Base-by-base conservation (phyloP, 2,329 filamentous ascomycete genomes). In the Botrytis galanthina region DNA sequence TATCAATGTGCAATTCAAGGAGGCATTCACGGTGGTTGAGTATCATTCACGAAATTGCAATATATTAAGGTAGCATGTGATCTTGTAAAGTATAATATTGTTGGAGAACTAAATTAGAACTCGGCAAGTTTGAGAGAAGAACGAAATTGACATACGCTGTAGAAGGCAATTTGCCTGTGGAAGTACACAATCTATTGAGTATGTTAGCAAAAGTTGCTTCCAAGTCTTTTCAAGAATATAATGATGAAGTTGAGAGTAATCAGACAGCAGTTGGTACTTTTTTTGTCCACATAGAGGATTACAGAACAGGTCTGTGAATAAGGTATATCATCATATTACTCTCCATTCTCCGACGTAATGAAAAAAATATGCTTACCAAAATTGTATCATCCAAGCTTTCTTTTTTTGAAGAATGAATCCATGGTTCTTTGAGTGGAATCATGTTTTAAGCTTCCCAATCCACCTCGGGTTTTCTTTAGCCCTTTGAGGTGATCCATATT, bases 221-320 rank as follows among this genome's bases (percentile, higher is more conserved):
- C 6, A 32, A 29, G 20, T n/a, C 8, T 57, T 46, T 48, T 54
- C 39, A 59, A 44, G 39, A 29, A 73, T 18, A 68, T 37, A 61
- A 37, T 48, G 46, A 70, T 42, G 57, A 26, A 72, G 46, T 75
- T 68, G 63, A 73, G 74, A 77, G 74, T 77, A 73, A 82, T 93
- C 91, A 93, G 91, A 93, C 90, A 93, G 91, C 91, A 92, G 91
- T 93, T 93, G 91, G 89, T 90, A 89, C 89, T 90, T 84, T 84
- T 74, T 85, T 81, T 85, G 87, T 92, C 91, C 87, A 92, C 91
- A 93, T 86, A 77, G 80, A 81, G 77, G 79, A 81, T 83, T 92
- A 93, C 90, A 87, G 92, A 91, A 92, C 91, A 94, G 92, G 91
- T 94, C 91, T 93, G 91, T 93, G 91, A 91, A 88, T 85, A 84